Evolutionary conservation across 495 filamentous ascomycete genomes (phyloP).

Genomic region (Podospora anserina): DNA sequence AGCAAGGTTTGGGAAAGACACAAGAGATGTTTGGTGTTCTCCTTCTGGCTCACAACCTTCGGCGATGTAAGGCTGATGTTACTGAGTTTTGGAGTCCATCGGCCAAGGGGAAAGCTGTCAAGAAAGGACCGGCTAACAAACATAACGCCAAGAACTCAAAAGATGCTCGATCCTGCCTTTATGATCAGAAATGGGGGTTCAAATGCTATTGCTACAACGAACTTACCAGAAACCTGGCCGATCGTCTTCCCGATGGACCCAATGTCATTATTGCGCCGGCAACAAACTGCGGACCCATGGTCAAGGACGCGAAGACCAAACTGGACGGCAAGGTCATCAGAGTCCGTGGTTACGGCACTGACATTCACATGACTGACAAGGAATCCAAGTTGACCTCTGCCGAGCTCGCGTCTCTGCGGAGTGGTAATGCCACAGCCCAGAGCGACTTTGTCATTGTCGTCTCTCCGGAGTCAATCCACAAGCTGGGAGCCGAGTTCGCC

Average conservation of each 20-base stretch:
- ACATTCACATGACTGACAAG: conserved; percentile 5
- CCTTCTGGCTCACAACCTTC: conserved; percentile 18
- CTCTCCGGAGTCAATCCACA: conserved; percentile 12
- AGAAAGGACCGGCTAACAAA: not conserved
- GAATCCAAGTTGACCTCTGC: conserved; percentile 17
- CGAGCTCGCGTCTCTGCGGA: conserved; percentile 14
- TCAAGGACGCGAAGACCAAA: conserved; percentile 25
- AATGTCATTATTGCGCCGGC: conserved; percentile 25
- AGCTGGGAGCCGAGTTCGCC: conserved; percentile 7
- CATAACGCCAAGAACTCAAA: conserved; percentile 11
- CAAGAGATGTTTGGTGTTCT: conserved; percentile 29
- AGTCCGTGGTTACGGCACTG: conserved; percentile 12
- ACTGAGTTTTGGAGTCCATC: conserved; percentile 4
- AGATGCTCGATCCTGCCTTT: conserved; percentile 14
- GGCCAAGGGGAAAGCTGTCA: not conserved
- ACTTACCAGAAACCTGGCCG: conserved; percentile 22
- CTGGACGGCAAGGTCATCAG: conserved; percentile 26
- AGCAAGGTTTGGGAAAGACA: conserved; percentile 33
- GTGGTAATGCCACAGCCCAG: not conserved
- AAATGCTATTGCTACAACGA: conserved; percentile 27
- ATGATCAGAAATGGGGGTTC: conserved; percentile 24
- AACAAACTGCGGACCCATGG: conserved; percentile 15
- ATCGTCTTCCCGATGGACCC: conserved; percentile 24
- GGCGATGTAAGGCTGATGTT: conserved; percentile 23
- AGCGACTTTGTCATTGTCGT: conserved; percentile 26